A percentile compares a stretch with the other conserved stretches of the same genome.
phyloP scores from a whole-genome alignment of 2,329 filamentous ascomycete genomes.

The Fusarium mexicanum region DNA sequence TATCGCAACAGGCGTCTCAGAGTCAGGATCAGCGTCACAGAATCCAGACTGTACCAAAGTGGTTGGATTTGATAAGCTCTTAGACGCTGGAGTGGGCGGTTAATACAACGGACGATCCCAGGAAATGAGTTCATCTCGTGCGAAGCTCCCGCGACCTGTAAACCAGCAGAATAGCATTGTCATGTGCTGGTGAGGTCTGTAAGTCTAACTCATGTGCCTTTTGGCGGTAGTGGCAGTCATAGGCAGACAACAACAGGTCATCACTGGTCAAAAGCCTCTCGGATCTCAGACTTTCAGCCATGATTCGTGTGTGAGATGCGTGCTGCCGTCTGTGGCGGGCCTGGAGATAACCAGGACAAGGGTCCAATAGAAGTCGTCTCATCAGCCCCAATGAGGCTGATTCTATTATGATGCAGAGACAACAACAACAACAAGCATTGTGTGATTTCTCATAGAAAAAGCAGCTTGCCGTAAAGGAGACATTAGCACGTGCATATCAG shows the following conservation, averaged over 20 bases:
- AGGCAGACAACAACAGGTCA: background rate
- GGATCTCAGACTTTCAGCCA: constrained; percentile 15
- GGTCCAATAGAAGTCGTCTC: background rate
- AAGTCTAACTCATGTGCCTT: constrained; percentile 5
- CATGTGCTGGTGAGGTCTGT: constrained; percentile 8
- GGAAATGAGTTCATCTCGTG: constrained; percentile 36
- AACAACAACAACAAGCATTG: background rate
- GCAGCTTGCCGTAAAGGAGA: background rate
- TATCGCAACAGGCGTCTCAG: constrained; percentile 15
- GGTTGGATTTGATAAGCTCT: background rate
- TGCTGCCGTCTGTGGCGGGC: constrained; percentile 18
- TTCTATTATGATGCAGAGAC: constrained; percentile 2
- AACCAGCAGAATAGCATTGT: background rate
- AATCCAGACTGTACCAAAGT: background rate
- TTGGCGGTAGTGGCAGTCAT: background rate
- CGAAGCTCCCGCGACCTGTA: background rate
- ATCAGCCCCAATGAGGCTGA: constrained; percentile 35
- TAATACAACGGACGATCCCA: constrained; percentile 19
- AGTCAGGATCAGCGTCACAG: constrained; percentile 8
- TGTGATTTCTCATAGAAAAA: background rate
- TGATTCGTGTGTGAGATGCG: constrained; percentile 19
- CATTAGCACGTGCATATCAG: constrained; percentile 8
- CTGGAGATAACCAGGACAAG: constrained; percentile 17
- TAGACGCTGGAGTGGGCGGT: constrained; percentile 26
- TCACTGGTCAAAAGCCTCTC: constrained; percentile 6